Conservation (phyloP, 352 stramenopile species). For the Pythium aquatile region DNA sequence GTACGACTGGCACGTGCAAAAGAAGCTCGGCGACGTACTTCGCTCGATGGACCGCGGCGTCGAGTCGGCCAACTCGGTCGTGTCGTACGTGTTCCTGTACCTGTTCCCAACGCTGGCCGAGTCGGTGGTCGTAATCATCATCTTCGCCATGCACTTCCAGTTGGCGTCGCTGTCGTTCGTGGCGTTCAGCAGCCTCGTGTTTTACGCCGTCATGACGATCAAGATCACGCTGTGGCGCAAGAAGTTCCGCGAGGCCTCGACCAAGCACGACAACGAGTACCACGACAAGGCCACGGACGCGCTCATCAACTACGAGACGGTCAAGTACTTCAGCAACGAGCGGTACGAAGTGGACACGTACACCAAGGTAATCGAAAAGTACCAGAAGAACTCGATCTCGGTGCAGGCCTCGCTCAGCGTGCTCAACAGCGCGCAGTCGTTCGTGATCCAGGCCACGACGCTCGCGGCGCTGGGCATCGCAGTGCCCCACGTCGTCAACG, state of each 20-base stretch:
- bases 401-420: slow-evolving; percentile 94
- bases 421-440: slow-evolving; percentile 93
- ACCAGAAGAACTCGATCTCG: slow-evolving; percentile 91
- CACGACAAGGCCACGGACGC: slow-evolving; percentile 97
- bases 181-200: slow-evolving; percentile 94
- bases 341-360: slow-evolving; percentile 92
- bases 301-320: slow-evolving; percentile 98
- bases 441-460: slow-evolving; percentile 77
- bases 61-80: slow-evolving; percentile 92
- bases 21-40: slow-evolving; percentile 97
- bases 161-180: slow-evolving; percentile 90
- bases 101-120: slow-evolving; percentile 94
- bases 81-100: slow-evolving; percentile 98
- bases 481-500: slow-evolving; percentile 57
- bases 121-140: slow-evolving; percentile 93
- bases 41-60: slow-evolving; percentile 92
- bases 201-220: slow-evolving; percentile 96
- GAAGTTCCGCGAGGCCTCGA: slow-evolving; percentile 94
- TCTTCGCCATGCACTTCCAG: slow-evolving; percentile 92
- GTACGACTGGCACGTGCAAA: slow-evolving; percentile 98
- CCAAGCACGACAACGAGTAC: slow-evolving; percentile 96
- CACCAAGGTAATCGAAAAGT: slow-evolving; percentile 90
- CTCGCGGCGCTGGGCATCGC: slow-evolving; percentile 62
- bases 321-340: slow-evolving; percentile 98
- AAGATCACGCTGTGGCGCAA: slow-evolving; percentile 97